Percentiles rank a stretch among this genome's conserved stretches.
These are phyloP conservation scores for Emergomyces africanus DNA, from an alignment of 2,329 filamentous ascomycete genomes.

Conservation along the genomic window DNA sequence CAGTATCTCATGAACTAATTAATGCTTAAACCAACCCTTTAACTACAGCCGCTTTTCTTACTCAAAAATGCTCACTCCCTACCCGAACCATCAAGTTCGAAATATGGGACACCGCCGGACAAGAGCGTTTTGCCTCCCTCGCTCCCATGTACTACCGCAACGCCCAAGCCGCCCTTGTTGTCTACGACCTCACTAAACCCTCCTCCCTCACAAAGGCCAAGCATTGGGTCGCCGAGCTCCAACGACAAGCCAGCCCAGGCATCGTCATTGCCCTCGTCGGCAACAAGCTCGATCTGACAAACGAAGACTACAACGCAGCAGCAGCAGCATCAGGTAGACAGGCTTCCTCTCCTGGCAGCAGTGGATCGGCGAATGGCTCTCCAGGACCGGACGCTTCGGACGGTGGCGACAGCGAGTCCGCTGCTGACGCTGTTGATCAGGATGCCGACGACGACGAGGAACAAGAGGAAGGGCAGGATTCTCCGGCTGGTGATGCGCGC, in stretches of 20 bases:
- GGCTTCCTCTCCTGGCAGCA: neutral
- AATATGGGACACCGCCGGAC: constrained; percentile 98
- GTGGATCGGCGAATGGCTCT: neutral
- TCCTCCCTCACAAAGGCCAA: constrained; percentile 97
- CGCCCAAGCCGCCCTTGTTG: constrained; percentile 96
- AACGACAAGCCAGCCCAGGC: constrained; percentile 98
- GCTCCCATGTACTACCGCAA: constrained; percentile 99
- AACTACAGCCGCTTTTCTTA: constrained; percentile 75
- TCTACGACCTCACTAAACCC: constrained; percentile 90
- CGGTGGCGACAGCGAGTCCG: neutral
- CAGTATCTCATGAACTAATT: neutral
- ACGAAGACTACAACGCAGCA: constrained; percentile 48
- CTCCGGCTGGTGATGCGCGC: constrained; percentile 59
- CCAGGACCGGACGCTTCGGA: neutral
- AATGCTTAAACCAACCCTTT: constrained; percentile 4
- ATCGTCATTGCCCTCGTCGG: constrained; percentile 97
- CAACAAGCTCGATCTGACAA: constrained; percentile 95
- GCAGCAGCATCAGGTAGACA: neutral
- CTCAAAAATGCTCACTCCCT: constrained; percentile 95
- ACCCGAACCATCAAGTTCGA: constrained; percentile 76
- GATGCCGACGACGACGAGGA: constrained; percentile 35
- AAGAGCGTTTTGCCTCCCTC: constrained; percentile 97
- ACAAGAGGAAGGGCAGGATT: constrained; percentile 40
- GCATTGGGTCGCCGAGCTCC: constrained; percentile 97
- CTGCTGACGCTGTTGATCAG: constrained; percentile 10